phyloP scores from a whole-genome alignment of 1,284 basidiomycete genomes.

The Fomes fomentarius region DNA sequence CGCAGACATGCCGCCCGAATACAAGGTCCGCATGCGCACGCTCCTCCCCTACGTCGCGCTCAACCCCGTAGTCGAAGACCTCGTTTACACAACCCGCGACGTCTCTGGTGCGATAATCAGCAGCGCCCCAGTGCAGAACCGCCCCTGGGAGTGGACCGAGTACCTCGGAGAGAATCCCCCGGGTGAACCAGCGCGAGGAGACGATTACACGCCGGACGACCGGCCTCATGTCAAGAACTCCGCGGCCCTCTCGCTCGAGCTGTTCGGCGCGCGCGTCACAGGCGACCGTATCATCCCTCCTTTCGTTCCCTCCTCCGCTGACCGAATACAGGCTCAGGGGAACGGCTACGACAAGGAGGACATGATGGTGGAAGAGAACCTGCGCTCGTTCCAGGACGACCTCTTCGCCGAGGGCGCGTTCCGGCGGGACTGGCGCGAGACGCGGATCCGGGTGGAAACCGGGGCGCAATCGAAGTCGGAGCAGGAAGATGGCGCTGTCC shows the following conservation, averaged over 20 bases:
- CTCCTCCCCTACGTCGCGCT: constrained; percentile 58
- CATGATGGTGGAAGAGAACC: constrained; percentile 43
- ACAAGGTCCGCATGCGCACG: constrained; percentile 55
- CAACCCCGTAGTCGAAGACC: constrained; percentile 53
- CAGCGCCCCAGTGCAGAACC: constrained; percentile 61
- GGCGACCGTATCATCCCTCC: constrained; percentile 54
- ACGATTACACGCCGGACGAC: constrained; percentile 43
- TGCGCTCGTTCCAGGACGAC: constrained; percentile 67
- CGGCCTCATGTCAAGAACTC: constrained; percentile 59
- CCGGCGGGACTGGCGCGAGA: constrained; percentile 75
- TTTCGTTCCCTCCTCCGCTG: neutral
- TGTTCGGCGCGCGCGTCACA: constrained; percentile 65
- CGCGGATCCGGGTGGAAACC: constrained; percentile 38
- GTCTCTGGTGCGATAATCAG: constrained; percentile 50
- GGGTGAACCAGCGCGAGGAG: constrained; percentile 40
- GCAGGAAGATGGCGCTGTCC: constrained; percentile 39
- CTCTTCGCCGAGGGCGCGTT: constrained; percentile 65
- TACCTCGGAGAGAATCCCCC: constrained; percentile 63
- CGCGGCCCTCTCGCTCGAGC: constrained; percentile 72
- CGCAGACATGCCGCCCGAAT: constrained; percentile 57
- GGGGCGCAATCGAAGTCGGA: constrained; percentile 6
- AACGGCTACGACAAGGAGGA: constrained; percentile 23
- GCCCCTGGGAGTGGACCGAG: constrained; percentile 87
- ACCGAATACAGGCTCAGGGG: neutral
- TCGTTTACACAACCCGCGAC: constrained; percentile 61